Percentiles rank a stretch among this genome's conserved stretches.
phyloP scores from a whole-genome alignment of 495 filamentous ascomycete genomes.

The Aspergillus saccharolyticus region DNA sequence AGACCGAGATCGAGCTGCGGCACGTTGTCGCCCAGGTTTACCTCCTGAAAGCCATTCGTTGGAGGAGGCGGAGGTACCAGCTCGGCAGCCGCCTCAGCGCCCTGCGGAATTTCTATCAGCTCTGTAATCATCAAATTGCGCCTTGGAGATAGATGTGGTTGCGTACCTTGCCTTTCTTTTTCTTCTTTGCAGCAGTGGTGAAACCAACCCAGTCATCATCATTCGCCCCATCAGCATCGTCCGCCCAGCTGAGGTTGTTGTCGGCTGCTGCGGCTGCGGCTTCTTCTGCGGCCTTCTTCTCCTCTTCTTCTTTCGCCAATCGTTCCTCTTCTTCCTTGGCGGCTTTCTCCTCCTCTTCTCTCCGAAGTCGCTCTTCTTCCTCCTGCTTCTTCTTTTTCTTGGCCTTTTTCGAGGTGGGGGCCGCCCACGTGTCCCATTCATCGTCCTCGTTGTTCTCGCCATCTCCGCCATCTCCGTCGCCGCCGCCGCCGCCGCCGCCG shows the following conservation, averaged over 20 bases:
- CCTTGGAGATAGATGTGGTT: not conserved
- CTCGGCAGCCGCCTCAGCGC: not conserved
- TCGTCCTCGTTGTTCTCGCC: constrained; percentile 28
- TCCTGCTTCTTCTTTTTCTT: constrained; percentile 35
- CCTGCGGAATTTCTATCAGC: too few species aligned
- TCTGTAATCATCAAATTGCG: too few species aligned
- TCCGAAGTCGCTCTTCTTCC: constrained; percentile 27
- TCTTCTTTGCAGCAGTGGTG: constrained; percentile 34
- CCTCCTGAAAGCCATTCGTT: constrained; percentile 39
- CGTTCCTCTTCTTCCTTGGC: constrained; percentile 36
- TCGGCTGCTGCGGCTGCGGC: constrained; percentile 34
- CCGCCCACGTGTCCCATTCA: constrained; percentile 39
- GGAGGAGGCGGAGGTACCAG: constrained; percentile 20
- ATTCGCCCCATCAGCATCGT: constrained; percentile 28
- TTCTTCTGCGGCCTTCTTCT: constrained; percentile 32
- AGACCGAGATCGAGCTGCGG: constrained; percentile 46
- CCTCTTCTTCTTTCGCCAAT: constrained; percentile 33
- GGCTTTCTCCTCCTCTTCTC: constrained; percentile 28
- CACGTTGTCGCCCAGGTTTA: constrained; percentile 37
- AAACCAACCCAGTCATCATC: constrained; percentile 38
- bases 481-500: constrained; percentile 24
- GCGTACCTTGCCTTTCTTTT: constrained; percentile 46
- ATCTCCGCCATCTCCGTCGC: constrained; percentile 31
- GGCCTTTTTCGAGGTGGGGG: constrained; percentile 37
- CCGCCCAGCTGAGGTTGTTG: constrained; percentile 44